Evolutionary conservation across 768 basidiomycete genomes (phyloP).

Genomic region (Pleurotus pulmonarius): DNA sequence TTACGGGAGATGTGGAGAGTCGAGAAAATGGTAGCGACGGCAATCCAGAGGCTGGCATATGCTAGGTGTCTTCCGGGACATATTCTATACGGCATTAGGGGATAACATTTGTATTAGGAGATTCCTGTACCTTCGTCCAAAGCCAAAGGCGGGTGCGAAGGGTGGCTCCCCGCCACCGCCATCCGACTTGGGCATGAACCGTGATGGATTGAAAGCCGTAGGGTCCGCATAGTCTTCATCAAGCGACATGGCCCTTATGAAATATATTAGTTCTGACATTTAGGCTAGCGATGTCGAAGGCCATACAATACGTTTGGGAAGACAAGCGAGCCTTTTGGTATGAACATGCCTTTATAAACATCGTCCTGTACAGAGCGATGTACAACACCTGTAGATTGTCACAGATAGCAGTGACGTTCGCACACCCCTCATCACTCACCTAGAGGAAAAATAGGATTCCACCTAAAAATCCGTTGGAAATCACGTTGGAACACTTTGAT

Average conservation of each 20-base stretch:
- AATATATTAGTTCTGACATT: background rate
- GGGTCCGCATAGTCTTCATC: slow-evolving; percentile 2
- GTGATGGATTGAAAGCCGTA: background rate
- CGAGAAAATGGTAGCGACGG: slow-evolving; percentile 42
- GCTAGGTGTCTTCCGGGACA: slow-evolving; percentile 48
- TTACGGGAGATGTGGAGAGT: slow-evolving; percentile 40
- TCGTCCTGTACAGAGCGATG: slow-evolving; percentile 29
- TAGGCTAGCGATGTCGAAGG: background rate
- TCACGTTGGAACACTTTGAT: background rate
- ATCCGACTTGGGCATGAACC: background rate
- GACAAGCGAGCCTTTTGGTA: slow-evolving; percentile 30
- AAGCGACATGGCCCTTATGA: slow-evolving; percentile 3
- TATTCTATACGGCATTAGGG: slow-evolving; percentile 19
- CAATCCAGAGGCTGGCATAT: slow-evolving; percentile 44
- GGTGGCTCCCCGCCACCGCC: slow-evolving; percentile 1
- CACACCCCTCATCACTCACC: background rate
- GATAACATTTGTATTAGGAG: background rate
- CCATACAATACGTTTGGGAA: slow-evolving; percentile 29
- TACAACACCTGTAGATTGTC: slow-evolving; percentile 19
- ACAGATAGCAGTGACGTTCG: background rate
- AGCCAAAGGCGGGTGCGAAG: background rate
- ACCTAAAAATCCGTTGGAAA: slow-evolving; percentile 3
- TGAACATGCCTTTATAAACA: slow-evolving; percentile 27
- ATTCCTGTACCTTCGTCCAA: slow-evolving; percentile 1
- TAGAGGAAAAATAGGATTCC: slow-evolving; percentile 15